These are phyloP conservation scores for Coriolopsis trogii DNA, from an alignment of 1,284 basidiomycete species.

Conservation along the genomic window DNA sequence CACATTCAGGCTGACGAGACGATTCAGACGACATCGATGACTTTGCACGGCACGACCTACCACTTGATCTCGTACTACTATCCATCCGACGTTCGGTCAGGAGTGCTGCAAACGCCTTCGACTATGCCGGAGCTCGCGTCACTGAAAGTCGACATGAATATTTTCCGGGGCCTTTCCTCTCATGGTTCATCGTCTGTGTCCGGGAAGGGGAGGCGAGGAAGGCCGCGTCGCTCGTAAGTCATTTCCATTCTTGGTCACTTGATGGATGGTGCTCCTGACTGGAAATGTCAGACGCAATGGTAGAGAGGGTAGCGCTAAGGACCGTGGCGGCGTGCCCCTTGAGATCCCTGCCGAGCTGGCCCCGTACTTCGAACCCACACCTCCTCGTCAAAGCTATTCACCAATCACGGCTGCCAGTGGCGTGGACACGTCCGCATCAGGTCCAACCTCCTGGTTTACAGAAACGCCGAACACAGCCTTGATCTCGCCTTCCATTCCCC, in stretches of 20 bases:
- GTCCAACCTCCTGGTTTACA: too few relatives aligned
- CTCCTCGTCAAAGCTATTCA: too few relatives aligned
- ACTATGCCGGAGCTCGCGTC: constrained; percentile 18
- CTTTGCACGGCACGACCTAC: constrained; percentile 27
- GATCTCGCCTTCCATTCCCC: background rate
- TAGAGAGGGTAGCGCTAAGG: too few relatives aligned
- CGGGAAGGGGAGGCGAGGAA: constrained; percentile 14
- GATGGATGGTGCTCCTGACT: too few relatives aligned
- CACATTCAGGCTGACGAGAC: background rate
- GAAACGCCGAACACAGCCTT: background rate
- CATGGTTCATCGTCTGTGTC: constrained; percentile 18
- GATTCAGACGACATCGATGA: constrained; percentile 28
- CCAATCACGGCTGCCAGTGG: too few relatives aligned
- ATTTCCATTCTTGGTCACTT: too few relatives aligned
- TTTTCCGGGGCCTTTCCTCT: constrained; percentile 18
- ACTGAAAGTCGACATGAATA: constrained; percentile 20
- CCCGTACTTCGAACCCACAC: too few relatives aligned
- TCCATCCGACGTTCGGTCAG: constrained; percentile 29
- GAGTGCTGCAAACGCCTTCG: constrained; percentile 24
- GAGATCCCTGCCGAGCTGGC: too few relatives aligned
- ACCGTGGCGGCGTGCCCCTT: too few relatives aligned
- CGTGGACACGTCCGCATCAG: too few relatives aligned
- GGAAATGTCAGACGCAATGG: too few relatives aligned
- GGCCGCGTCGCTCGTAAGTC: constrained; percentile 19
- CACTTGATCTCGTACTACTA: constrained; percentile 32